Conservation (phyloP, 306 rosid genomes). For the Vachellia pachyceras region DNA sequence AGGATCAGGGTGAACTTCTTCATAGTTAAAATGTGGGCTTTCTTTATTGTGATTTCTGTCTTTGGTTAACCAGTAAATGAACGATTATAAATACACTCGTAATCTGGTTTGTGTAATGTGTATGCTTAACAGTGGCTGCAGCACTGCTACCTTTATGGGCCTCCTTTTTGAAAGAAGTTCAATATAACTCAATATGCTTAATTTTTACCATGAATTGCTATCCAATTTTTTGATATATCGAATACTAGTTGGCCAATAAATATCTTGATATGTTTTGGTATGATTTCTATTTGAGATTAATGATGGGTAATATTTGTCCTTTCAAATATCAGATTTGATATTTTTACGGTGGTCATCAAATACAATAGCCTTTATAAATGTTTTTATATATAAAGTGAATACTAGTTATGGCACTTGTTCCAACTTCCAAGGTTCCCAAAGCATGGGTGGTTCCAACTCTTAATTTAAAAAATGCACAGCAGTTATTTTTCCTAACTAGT, state of each 20-base stretch:
- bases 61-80: conserved; percentile 25
- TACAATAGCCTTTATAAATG: too few species aligned
- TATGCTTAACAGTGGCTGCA: too few species aligned
- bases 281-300: background rate
- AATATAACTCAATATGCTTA: background rate
- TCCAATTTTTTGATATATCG: background rate
- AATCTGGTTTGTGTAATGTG: too few species aligned
- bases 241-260: background rate
- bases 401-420: conserved; percentile 12
- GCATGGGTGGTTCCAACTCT: conserved; percentile 1
- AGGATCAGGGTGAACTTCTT: conserved; percentile 7
- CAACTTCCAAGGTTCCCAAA: conserved; percentile 29
- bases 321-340: background rate
- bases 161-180: background rate
- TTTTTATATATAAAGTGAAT: too few species aligned
- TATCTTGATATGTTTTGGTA: background rate
- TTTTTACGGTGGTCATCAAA: conserved; percentile 16
- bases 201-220: conserved; percentile 5
- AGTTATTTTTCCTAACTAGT: conserved; percentile 19
- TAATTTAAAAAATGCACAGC: conserved; percentile 7
- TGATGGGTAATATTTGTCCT: conserved; percentile 6
- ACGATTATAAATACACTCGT: background rate
- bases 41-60: background rate
- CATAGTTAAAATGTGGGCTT: conserved; percentile 1
- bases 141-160: background rate